Conservation (phyloP, 352 stramenopile species). For the Stramenopiles sp. region DNA sequence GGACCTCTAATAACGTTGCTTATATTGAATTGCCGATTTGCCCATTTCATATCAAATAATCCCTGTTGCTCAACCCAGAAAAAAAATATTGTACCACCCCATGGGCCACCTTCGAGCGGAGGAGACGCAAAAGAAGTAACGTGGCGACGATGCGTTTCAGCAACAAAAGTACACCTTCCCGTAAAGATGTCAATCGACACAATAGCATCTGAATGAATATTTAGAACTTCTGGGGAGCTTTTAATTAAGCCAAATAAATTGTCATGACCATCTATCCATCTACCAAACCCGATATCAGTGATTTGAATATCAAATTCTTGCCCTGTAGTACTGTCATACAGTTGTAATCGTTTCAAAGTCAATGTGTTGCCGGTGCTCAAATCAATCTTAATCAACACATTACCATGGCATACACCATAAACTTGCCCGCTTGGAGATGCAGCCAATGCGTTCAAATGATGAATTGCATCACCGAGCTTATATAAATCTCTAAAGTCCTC, state of each 20-base stretch:
- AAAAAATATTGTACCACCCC: conserved; percentile 8
- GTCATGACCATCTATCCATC: background rate
- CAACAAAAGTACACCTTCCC: background rate
- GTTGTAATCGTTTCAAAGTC: background rate
- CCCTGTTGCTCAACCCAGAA: conserved; percentile 1
- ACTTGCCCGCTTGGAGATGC: background rate
- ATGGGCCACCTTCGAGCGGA: conserved; percentile 1
- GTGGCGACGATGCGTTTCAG: background rate
- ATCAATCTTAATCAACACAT: background rate
- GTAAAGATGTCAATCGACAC: background rate
- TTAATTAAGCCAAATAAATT: background rate
- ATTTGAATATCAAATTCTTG: background rate
- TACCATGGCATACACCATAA: background rate
- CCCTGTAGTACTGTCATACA: background rate
- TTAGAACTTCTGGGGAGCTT: background rate
- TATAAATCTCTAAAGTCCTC: background rate
- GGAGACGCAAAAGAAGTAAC: conserved; percentile 1
- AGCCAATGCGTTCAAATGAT: background rate
- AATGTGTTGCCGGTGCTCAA: background rate
- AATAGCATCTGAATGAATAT: background rate
- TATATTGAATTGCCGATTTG: conserved; percentile 3
- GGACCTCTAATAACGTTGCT: background rate
- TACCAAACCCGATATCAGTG: background rate
- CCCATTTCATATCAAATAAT: conserved; percentile 12
- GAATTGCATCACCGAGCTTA: background rate